Conservation (phyloP, 2,329 filamentous ascomycete genomes). For the Ceratocystis alfenasii region DNA sequence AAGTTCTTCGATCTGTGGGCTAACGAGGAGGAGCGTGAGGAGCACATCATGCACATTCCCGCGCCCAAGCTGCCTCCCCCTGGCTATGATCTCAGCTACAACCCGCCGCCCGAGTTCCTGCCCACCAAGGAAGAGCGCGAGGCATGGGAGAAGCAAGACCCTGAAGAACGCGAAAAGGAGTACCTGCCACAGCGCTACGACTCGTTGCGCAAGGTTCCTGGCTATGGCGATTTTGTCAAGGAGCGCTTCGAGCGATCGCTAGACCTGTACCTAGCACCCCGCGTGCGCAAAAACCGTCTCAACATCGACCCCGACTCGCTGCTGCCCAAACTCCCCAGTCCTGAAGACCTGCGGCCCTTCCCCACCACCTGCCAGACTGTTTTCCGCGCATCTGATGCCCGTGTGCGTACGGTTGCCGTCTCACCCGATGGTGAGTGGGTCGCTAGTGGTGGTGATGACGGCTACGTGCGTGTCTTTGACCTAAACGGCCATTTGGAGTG, state of each 20-base stretch:
- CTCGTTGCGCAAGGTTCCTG: slow-evolving; percentile 80
- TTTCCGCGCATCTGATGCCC: slow-evolving; percentile 77
- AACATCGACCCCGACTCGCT: slow-evolving; percentile 94
- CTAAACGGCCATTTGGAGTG: slow-evolving; percentile 81
- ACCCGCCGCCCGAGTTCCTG: slow-evolving; percentile 87
- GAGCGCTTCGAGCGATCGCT: slow-evolving; percentile 92
- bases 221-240: slow-evolving; percentile 80
- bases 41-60: slow-evolving; percentile 87
- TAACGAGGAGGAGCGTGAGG: slow-evolving; percentile 69
- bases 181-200: slow-evolving; percentile 75
- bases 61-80: slow-evolving; percentile 88
- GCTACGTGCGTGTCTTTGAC: slow-evolving; percentile 83
- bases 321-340: slow-evolving; percentile 81
- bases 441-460: slow-evolving; percentile 88
- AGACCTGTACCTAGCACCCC: slow-evolving; percentile 87
- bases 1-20: slow-evolving; percentile 87
- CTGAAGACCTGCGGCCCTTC: slow-evolving; percentile 89
- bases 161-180: slow-evolving; percentile 81
- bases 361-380: slow-evolving; percentile 79
- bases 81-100: slow-evolving; percentile 91
- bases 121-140: slow-evolving; percentile 74
- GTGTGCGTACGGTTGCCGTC: slow-evolving; percentile 72
- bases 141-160: slow-evolving; percentile 73
- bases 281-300: slow-evolving; percentile 82
- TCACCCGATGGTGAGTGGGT: slow-evolving; percentile 78